phyloP scores from a whole-genome alignment of 2,329 filamentous ascomycete genomes.

The Diaporthe aspalathi region DNA sequence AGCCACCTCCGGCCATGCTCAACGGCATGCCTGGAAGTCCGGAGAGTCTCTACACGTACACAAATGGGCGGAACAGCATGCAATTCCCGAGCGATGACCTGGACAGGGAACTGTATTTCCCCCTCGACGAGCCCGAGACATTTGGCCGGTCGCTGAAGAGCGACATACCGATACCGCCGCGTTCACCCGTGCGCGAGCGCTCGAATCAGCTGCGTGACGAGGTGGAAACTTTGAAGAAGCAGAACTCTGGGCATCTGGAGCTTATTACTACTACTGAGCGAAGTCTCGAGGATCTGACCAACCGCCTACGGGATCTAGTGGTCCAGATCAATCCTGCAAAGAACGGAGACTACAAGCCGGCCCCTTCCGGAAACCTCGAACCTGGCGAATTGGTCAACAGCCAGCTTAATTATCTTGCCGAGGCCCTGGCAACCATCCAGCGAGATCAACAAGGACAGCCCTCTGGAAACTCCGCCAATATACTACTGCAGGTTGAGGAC shows the following conservation, averaged over 20 bases:
- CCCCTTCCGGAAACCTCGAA: slow-evolving; percentile 54
- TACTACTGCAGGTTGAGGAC: slow-evolving; percentile 58
- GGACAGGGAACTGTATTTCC: slow-evolving; percentile 78
- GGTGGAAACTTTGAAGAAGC: slow-evolving; percentile 51
- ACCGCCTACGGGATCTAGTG: slow-evolving; percentile 36
- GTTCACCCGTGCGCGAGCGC: slow-evolving; percentile 67
- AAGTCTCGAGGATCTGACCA: slow-evolving; percentile 76
- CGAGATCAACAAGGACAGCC: slow-evolving; percentile 63
- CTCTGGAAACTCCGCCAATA: slow-evolving; percentile 39
- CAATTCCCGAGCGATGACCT: slow-evolving; percentile 71
- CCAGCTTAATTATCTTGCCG: slow-evolving; percentile 79
- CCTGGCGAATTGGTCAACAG: slow-evolving; percentile 60
- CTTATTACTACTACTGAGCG: slow-evolving; percentile 71
- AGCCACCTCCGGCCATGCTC: slow-evolving; percentile 55
- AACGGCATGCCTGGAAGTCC: slow-evolving; percentile 78
- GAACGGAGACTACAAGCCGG: slow-evolving; percentile 58
- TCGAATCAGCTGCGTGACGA: slow-evolving; percentile 61
- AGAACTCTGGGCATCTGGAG: slow-evolving; percentile 55
- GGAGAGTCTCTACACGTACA: slow-evolving; percentile 79
- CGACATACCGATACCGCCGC: slow-evolving; percentile 67
- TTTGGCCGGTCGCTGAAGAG: slow-evolving; percentile 52
- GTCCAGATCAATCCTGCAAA: slow-evolving; percentile 64
- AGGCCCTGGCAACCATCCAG: slow-evolving; percentile 70
- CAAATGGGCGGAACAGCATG: slow-evolving; percentile 69
- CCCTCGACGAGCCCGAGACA: slow-evolving; percentile 73